phyloP scores from a whole-genome alignment of 345 rosid species.

The Aegle marmelos region DNA sequence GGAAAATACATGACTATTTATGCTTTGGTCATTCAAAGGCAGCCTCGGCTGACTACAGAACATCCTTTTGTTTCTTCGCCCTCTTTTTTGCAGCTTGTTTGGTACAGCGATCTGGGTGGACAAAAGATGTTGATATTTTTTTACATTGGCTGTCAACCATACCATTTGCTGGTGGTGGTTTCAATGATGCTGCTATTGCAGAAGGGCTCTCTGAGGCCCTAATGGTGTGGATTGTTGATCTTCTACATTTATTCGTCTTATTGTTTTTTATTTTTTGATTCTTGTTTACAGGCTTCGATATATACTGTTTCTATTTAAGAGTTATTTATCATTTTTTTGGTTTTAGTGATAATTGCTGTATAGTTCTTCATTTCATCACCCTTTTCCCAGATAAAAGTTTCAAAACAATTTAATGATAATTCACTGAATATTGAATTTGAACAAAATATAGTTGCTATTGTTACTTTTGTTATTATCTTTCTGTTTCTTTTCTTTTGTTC shows the following conservation, averaged over 20 bases:
- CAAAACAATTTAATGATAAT: neutral
- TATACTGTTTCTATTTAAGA: neutral
- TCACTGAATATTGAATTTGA: neutral
- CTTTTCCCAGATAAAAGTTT: neutral
- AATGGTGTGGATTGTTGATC: conserved; percentile 51
- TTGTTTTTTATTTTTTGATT: neutral
- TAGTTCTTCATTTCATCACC: neutral
- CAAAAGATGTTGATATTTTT: conserved; percentile 76
- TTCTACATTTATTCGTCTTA: conserved; percentile 1
- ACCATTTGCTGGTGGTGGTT: conserved; percentile 90
- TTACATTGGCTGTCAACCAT: conserved; percentile 75
- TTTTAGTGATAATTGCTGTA: neutral
- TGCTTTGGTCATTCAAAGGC: neutral
- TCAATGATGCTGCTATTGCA: conserved; percentile 90
- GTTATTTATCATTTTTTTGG: neutral
- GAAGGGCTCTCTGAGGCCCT: conserved; percentile 97
- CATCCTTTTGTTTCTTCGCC: neutral
- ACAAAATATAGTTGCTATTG: neutral
- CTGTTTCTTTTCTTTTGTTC: no score
- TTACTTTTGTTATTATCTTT: neutral
- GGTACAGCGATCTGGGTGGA: conserved; percentile 95
- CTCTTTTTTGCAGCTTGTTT: conserved; percentile 67
- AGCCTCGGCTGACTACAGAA: neutral
- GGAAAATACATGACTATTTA: neutral
- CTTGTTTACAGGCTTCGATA: neutral